These are phyloP conservation scores for Alternaria alternata DNA, from an alignment of 2,329 filamentous ascomycete species.

Conservation along the genomic window DNA sequence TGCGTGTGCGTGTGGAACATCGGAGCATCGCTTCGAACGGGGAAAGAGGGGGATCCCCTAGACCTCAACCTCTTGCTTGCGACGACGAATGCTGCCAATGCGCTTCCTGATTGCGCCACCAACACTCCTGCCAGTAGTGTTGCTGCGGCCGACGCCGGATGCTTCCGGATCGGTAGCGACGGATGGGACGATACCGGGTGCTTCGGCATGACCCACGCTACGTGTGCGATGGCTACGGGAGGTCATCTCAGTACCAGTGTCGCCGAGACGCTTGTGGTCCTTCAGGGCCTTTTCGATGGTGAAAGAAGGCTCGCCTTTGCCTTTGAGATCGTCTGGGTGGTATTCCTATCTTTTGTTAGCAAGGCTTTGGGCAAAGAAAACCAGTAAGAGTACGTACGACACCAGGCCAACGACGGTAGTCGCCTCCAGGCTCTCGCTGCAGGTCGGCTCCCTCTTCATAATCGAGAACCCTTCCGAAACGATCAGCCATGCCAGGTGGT, in stretches of 20 bases:
- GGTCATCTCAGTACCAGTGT: constrained; percentile 55
- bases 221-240: constrained; percentile 49
- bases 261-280: constrained; percentile 60
- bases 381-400: constrained; percentile 65
- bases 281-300: constrained; percentile 73
- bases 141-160: constrained; percentile 42
- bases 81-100: constrained; percentile 55
- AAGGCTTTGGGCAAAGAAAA: background rate
- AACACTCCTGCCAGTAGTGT: constrained; percentile 49
- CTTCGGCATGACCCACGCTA: constrained; percentile 46
- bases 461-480: constrained; percentile 72
- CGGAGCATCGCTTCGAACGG: background rate
- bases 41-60: constrained; percentile 23
- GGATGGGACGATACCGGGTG: constrained; percentile 25
- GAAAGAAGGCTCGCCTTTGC: constrained; percentile 81
- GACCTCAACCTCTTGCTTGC: constrained; percentile 38
- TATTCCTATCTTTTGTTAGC: constrained; percentile 60
- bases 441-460: constrained; percentile 90
- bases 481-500: constrained; percentile 75
- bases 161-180: constrained; percentile 42
- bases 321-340: constrained; percentile 78
- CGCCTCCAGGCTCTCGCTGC: constrained; percentile 81
- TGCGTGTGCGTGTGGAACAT: background rate
- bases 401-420: constrained; percentile 78
- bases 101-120: constrained; percentile 56